Evolutionary conservation across 306 rosid species (phyloP), one percentile per base, ranked within the genome.

Genomic region (Vigna radiata): DNA sequence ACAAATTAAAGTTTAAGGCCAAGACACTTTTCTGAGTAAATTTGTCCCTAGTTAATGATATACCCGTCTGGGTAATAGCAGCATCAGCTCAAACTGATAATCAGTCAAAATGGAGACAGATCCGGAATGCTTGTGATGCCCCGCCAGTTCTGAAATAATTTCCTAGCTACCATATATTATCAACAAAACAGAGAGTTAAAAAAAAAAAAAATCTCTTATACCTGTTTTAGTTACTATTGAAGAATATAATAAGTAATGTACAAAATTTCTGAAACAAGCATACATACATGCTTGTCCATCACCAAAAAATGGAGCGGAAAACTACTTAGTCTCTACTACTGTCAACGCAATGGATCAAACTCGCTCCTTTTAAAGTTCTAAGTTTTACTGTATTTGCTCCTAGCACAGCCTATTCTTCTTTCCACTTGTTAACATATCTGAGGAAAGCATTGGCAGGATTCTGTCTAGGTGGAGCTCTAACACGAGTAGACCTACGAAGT

Each of bases 401-500:
- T 33, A 18, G 37, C 29, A 48, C 36, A 60, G 62, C 56, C 73
- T 72, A 56, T 76, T 94, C 93, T 37, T 89, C 96, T 81, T 95
- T 92, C 96, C 92, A 90, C 86, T 88, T 92, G 88, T 95, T 95
- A 77, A 85, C 85, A 59, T 95, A 95, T 79, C 79, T 89, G 54
- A 90, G 91, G 88, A 89, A 92, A 68, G 97, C 93, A 83, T 83
- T 82, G 17, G 91, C 91, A 49, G 93, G 93, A 77, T 90, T 92
- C 81, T 89, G 88, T 84, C 91, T 82, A 1, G 96, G 97, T 52
- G 97, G 93, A 70, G 97, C 96, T 76, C 97, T 90, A 19, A 95
- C 97, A 8, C 98, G 97, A 63, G 96, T 89, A 71, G 98, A 93
- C 85, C 98, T 87, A 82, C 98, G 91, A 50, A 91, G 82, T 52